Base-by-base conservation (phyloP, 164 flowering plant genomes). In the Nelumbo lutea region DNA sequence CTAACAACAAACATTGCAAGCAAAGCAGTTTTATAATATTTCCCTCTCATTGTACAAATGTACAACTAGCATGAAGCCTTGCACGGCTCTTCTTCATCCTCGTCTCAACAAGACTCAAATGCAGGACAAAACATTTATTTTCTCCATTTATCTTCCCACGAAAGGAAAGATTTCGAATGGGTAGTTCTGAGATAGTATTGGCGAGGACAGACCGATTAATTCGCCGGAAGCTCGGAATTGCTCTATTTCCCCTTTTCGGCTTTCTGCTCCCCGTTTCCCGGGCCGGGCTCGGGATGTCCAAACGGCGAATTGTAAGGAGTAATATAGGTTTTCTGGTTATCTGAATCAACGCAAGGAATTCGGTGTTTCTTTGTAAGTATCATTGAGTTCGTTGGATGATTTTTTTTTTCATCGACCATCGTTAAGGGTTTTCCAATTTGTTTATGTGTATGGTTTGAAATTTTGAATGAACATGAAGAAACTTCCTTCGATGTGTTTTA, bases 251-350 rank as follows among this genome's bases (percentile, higher is more conserved):
- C 27, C 27, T 8, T 8, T 8, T 11, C 46, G 27, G 55, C 55
- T 43, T 69, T 15, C 1, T 15, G 42, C 27, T 5, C 10, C 7
- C 27, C 45, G 27, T 48, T 9, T n/a, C 3, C 42, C 42, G 53
- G 2, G 57, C 55, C 6, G 13, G n/a, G 47, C 59, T 47, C 57
- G 27, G 57, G 57, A 27, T 8, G 65, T 50, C 4, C 8, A 67
- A 39, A 40, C 60, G 74, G 59, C 42, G 59, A 56, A 70, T 44
- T 57, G 55, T 38, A 71, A 11, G 8, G 42, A 27, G 51, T 50
- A n/a, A 71, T 59, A 11, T 48, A 59, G 68, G 69, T 64, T 14
- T 50, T 66, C 47, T 42, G 39, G 52, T 59, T 61, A 15, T 8
- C 27, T 52, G 71, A 14, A 47, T 42, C 11, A 61, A 41, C 41